Evolutionary conservation across 116 monocot genomes (phyloP).

Genomic region (Iris pallida): DNA sequence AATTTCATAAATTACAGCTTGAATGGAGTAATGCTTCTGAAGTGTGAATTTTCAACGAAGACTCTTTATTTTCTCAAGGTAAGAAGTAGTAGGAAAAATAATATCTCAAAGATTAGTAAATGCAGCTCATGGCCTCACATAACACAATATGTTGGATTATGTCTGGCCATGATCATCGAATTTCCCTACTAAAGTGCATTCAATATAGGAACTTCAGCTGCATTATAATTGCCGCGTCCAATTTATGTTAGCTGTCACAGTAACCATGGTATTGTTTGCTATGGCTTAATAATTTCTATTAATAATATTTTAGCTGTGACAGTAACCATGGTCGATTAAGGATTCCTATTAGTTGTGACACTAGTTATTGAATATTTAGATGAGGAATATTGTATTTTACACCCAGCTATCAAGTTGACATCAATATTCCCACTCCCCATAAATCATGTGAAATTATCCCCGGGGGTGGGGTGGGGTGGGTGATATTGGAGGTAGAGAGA

Average conservation of each 20-base stretch:
- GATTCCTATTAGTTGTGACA: too few relatives aligned
- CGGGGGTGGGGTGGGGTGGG: too few relatives aligned
- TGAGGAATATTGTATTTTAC: too few relatives aligned
- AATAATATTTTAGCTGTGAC: too few relatives aligned
- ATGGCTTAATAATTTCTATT: too few relatives aligned
- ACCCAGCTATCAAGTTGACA: too few relatives aligned
- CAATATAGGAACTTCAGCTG: neutral
- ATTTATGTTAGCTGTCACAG: neutral
- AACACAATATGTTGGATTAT: neutral
- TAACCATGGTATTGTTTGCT: too few relatives aligned
- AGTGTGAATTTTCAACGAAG: slow-evolving; percentile 35
- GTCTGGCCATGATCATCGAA: neutral
- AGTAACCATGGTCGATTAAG: too few relatives aligned
- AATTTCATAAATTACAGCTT: slow-evolving; percentile 46
- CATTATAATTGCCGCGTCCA: neutral
- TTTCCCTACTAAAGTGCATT: neutral
- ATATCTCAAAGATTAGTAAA: neutral
- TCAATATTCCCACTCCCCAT: too few relatives aligned
- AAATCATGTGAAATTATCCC: too few relatives aligned
- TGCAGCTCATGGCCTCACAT: neutral
- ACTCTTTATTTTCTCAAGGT: slow-evolving; percentile 57
- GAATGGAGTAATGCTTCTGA: slow-evolving; percentile 61
- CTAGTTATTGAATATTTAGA: too few relatives aligned
- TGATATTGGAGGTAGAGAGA: too few relatives aligned
- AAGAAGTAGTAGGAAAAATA: slow-evolving; percentile 5